Base-by-base conservation (phyloP, 2,329 filamentous ascomycete species). In the Stromatinia cepivora region DNA sequence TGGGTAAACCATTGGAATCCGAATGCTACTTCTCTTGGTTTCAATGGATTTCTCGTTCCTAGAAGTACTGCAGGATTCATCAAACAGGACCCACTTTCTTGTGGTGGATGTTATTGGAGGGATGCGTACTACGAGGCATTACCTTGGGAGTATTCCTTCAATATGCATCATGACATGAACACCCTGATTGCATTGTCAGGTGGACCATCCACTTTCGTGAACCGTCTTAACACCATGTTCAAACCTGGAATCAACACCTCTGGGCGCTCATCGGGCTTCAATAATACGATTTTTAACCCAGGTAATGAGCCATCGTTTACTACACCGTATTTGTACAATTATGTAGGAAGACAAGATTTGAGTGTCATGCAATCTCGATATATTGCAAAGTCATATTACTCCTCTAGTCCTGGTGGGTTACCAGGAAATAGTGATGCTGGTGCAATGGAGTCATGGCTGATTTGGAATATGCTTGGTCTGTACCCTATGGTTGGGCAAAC, bases 1-100 rank as follows among this genome's bases (percentile, higher is more conserved):
- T 92, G 90, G 90, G 84, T 87, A 28, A 91, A 91, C 74, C 89
- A 91, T 71, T 92, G 88, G 89, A 88, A 91, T 75, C 76, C 83
- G 0, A 77, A 85, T 54, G 83, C 86, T 61, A 82, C 80, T 0
- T 86, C 86, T 0, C 81, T 89, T 0, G 84, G 84, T 3, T 90
- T 90, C 77, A 83, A 80, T 0, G 90, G 90, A 0, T 92, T 92
- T 76, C 79, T 92, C 8, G 88, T 88, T 0, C 90, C 90, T 0
- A 83, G 87, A 17, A 78, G 80, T 67, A 73, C 79, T 15, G 79
- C 81, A 36, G 83, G 84, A 0, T 81, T 81, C 7, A 82, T 86
- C 63, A 71, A 80, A 70, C 81, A 81, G 76, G 78, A 85, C 77
- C 80, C 88, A 63, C 67, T 84, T 34, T 75, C 74, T 82, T 25